Base-by-base conservation (phyloP, 805 yeast genomes). In the Saccharomycopsis oosterbeekiorum region DNA sequence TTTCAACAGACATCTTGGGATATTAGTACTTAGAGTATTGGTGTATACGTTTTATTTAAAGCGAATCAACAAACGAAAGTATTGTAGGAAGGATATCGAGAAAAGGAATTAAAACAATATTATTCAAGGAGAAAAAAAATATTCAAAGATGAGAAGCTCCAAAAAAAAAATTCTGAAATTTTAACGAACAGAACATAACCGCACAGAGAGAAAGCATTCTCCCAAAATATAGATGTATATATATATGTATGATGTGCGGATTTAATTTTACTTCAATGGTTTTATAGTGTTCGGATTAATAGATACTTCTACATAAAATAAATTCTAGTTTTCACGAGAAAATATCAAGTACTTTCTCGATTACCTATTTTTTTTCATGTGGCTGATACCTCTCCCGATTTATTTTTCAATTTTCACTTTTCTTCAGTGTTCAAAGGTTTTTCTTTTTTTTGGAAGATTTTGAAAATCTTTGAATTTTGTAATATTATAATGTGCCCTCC, bases 1-100 rank as follows among this genome's bases (percentile, higher is more conserved):
- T 83, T 75, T 83, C 79, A 79, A 86, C 88, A 79, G 92, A 85
- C 94, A 88, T 88, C 72, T 70, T 78, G 41, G 57, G 37, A 24
- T 47, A 47, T 14, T 37, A 37, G 41, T 37, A 14, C 41, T 37
- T 47, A 26, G 34, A 55, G 50, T 60, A 42, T 40, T 59, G 21
- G 29, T 58, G 60, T 43, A 19, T 57, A 37, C n/a, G n/a, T n/a
- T n/a, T n/a, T n/a, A 12, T 37, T 37, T 37, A 37, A 4, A 37
- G 9, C 3, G 12, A 14, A 5, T 5, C 12, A 12, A 37, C 12
- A 37, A 37, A 14, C 15, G 12, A 55, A 37, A 12, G 41, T 37
- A 37, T 37, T 14, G 12, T 47, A 11, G 12, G 41, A 37, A 37
- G 9, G 41, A 37, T 37, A 14, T 12, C 41, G 15, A 37, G 41